Percentiles rank a stretch among this genome's conserved stretches.
Conservation (phyloP, 257 asterid species). For the Rehmannia glutinosa region DNA sequence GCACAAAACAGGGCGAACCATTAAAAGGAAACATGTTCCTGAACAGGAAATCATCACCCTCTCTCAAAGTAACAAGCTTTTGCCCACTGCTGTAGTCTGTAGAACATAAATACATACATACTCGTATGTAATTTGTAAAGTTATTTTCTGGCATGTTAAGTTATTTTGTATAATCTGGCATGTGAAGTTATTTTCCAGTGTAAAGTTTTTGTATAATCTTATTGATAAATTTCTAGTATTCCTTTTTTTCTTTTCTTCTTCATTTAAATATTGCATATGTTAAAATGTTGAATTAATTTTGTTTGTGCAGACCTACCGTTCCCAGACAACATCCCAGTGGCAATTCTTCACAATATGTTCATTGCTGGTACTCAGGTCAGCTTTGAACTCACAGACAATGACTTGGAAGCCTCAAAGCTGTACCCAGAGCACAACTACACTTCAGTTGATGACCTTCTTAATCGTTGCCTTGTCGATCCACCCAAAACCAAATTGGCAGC, state of each 20-base stretch:
- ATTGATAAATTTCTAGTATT: no score
- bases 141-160: no score
- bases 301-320: conserved; percentile 22
- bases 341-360: conserved; percentile 38
- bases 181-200: no score
- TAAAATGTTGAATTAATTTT: neutral
- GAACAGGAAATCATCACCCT: conserved; percentile 28
- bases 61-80: conserved; percentile 25
- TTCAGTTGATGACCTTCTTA: conserved; percentile 32
- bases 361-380: conserved; percentile 30
- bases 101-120: neutral
- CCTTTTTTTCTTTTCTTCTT: neutral
- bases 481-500: conserved; percentile 30
- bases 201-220: no score
- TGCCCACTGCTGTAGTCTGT: no score
- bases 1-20: conserved; percentile 21
- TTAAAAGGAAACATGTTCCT: conserved; percentile 14
- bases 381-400: conserved; percentile 29
- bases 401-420: conserved; percentile 34
- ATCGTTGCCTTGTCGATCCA: conserved; percentile 33
- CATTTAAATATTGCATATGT: neutral
- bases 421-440: conserved; percentile 39
- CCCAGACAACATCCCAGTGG: conserved; percentile 30
- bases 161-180: no score
- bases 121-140: no score